Conservation (phyloP, 2,329 filamentous ascomycete species). For the Aspergillus hiratsukae region DNA sequence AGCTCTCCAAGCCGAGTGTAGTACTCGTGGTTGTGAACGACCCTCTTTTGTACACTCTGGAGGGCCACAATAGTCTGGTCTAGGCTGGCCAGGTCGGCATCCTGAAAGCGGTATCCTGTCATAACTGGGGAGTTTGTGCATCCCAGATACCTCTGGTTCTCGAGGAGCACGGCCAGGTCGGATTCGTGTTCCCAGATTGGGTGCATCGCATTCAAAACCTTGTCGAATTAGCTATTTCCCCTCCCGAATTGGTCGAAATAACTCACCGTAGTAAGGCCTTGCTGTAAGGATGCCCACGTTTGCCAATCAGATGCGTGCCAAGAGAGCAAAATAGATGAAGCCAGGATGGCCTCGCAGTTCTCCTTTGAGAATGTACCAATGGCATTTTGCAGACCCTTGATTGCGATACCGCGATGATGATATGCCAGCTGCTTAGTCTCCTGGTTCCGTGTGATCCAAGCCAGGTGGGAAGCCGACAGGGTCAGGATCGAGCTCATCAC, state of each 20-base stretch:
- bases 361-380: constrained; percentile 78
- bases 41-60: constrained; percentile 52
- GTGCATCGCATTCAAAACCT: constrained; percentile 90
- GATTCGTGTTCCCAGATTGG: constrained; percentile 81
- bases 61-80: constrained; percentile 64
- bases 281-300: constrained; percentile 88
- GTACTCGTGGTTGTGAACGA: constrained; percentile 67
- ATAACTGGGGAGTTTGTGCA: constrained; percentile 31
- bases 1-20: constrained; percentile 65
- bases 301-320: constrained; percentile 97
- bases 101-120: constrained; percentile 35
- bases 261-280: constrained; percentile 80
- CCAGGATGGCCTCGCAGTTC: constrained; percentile 86
- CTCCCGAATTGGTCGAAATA: background rate
- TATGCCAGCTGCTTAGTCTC: constrained; percentile 85
- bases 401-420: constrained; percentile 78
- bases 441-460: constrained; percentile 79
- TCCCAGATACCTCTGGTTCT: constrained; percentile 37
- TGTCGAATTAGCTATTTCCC: constrained; percentile 7
- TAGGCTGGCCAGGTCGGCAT: constrained; percentile 67
- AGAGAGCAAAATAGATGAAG: constrained; percentile 83
- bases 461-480: constrained; percentile 91
- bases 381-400: constrained; percentile 83
- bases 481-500: constrained; percentile 92
- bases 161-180: constrained; percentile 47